phyloP scores from a whole-genome alignment of 352 stramenopile species.

The Phytophthora ohioensis region DNA sequence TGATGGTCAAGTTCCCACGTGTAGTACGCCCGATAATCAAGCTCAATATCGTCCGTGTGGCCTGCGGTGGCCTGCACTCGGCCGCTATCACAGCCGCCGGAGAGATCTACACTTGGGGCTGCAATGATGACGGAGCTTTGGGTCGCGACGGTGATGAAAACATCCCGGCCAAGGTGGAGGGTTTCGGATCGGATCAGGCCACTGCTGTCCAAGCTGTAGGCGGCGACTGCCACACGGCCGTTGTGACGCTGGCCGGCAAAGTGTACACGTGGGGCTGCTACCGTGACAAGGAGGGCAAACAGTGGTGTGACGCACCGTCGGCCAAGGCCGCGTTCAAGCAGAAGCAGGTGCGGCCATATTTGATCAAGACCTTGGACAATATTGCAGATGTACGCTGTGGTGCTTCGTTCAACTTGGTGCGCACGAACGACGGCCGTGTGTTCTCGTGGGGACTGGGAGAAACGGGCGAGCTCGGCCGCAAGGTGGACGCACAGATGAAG shows the following conservation, averaged over 20 bases:
- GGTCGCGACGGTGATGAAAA: conserved; percentile 88
- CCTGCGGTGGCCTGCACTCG: conserved; percentile 93
- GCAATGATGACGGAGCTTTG: conserved; percentile 92
- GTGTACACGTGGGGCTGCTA: conserved; percentile 97
- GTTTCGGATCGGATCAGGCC: conserved; percentile 58
- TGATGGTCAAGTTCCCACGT: conserved; percentile 83
- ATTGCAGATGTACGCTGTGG: conserved; percentile 88
- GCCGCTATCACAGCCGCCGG: conserved; percentile 88
- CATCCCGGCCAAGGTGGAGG: conserved; percentile 61
- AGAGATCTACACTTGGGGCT: conserved; percentile 96
- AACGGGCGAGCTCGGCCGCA: conserved; percentile 86
- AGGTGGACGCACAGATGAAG: conserved; percentile 72
- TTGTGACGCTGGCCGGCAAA: conserved; percentile 87
- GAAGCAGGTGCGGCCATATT: conserved; percentile 72
- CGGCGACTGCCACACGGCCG: conserved; percentile 95
- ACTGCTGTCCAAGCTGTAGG: conserved; percentile 80
- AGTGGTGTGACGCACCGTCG: conserved; percentile 87
- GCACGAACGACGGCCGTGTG: conserved; percentile 87
- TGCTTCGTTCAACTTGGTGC: conserved; percentile 84
- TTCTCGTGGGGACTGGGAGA: conserved; percentile 94
- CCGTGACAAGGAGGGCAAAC: conserved; percentile 97
- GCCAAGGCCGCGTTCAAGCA: conserved; percentile 82
- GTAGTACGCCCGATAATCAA: conserved; percentile 53
- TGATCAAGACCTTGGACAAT: conserved; percentile 64
- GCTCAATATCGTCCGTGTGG: conserved; percentile 70